Percentiles rank a stretch among this genome's conserved stretches.
Evolutionary conservation across 1,139 yeast species (phyloP).

Genomic region (Debaryomycetaceae sp.): DNA sequence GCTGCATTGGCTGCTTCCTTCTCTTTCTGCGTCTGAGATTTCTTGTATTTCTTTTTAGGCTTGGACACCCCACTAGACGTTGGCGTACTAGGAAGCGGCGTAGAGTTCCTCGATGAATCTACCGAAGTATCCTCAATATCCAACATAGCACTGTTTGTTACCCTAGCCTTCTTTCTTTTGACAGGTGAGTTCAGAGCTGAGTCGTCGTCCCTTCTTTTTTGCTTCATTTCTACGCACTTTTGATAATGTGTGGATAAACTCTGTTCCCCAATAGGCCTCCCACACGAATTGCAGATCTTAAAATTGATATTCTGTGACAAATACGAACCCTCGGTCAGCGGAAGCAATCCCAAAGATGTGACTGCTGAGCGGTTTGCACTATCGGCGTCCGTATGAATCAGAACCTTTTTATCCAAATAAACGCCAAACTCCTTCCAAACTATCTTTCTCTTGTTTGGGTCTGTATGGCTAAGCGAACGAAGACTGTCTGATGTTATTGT

Average conservation of each 20-base stretch:
- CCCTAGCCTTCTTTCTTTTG: constrained; percentile 32
- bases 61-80: constrained; percentile 13
- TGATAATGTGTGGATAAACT: constrained; percentile 44
- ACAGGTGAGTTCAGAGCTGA: constrained; percentile 7
- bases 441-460: constrained; percentile 17
- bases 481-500: constrained; percentile 19
- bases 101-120: constrained; percentile 39
- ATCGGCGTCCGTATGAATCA: constrained; percentile 18
- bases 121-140: constrained; percentile 40
- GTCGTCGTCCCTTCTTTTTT: constrained; percentile 29
- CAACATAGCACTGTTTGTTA: constrained; percentile 19
- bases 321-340: constrained; percentile 28
- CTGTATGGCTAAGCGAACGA: constrained; percentile 10
- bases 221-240: constrained; percentile 49
- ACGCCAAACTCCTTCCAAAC: constrained; percentile 65
- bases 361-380: constrained; percentile 3
- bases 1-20: constrained; percentile 49
- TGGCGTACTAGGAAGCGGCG: constrained; percentile 34
- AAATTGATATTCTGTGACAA: constrained; percentile 46
- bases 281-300: constrained; percentile 64
- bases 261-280: constrained; percentile 56
- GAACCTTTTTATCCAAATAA: constrained; percentile 48
- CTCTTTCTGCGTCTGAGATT: constrained; percentile 42
- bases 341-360: constrained; percentile 18
- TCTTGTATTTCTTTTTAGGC: constrained; percentile 47